These are phyloP conservation scores for Fusarium sp. DNA, from an alignment of 2,329 filamentous ascomycete species.

Conservation along the genomic window DNA sequence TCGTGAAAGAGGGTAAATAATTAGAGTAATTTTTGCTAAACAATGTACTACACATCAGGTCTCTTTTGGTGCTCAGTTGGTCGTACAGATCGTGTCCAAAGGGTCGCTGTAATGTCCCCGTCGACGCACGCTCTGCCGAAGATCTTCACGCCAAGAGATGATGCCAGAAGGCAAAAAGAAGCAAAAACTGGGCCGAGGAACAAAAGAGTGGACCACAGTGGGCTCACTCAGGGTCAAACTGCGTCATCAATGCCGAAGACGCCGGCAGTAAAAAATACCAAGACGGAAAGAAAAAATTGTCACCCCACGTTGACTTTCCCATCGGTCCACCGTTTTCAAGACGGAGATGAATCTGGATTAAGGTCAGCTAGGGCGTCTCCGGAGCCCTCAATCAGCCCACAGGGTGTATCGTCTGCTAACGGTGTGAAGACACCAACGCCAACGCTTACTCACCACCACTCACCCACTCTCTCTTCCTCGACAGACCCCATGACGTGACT, in stretches of 20 bases:
- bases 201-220: slow-evolving; percentile 21
- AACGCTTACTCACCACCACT: slow-evolving; percentile 19
- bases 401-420: neutral
- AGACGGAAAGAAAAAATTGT: slow-evolving; percentile 10
- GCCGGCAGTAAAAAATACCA: slow-evolving; percentile 19
- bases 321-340: slow-evolving; percentile 37
- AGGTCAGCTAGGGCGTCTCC: slow-evolving; percentile 19
- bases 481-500: slow-evolving; percentile 34
- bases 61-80: neutral
- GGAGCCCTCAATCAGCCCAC: slow-evolving; percentile 14
- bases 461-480: neutral
- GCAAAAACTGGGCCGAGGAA: slow-evolving; percentile 35
- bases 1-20: neutral
- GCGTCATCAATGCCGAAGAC: slow-evolving; percentile 36
- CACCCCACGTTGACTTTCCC: slow-evolving; percentile 20
- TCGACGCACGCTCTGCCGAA: slow-evolving; percentile 17
- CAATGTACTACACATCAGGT: neutral
- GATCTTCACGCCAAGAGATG: slow-evolving; percentile 41
- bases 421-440: slow-evolving; percentile 1
- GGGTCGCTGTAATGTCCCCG: slow-evolving; percentile 1
- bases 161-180: slow-evolving; percentile 28
- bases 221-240: slow-evolving; percentile 24
- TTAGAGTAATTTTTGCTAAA: fast-evolving
- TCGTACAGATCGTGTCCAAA: neutral
- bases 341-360: slow-evolving; percentile 40